Conservation (phyloP, 371 early-diverging fungal genomes). For the Polyrhizophydium stewartii region DNA sequence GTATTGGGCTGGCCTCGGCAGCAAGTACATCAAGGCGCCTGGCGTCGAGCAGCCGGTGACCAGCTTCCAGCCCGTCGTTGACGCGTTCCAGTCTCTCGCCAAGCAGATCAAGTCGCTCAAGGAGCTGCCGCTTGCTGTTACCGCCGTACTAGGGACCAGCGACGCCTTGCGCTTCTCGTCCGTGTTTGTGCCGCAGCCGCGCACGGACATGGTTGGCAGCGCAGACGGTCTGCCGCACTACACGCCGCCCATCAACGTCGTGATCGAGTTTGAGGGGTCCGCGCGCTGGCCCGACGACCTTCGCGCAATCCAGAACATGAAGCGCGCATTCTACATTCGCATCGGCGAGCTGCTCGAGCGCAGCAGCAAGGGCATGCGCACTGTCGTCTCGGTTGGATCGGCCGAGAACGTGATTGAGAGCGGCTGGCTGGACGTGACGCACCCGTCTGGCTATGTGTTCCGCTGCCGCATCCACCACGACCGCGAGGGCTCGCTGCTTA, state of each 20-base stretch:
- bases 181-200: conserved; percentile 75
- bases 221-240: conserved; percentile 12
- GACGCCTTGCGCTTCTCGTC: conserved; percentile 72
- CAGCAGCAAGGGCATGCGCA: conserved; percentile 14
- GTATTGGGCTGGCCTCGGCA: conserved; percentile 69
- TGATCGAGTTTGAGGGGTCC: conserved; percentile 80
- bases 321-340: conserved; percentile 76
- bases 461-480: conserved; percentile 70
- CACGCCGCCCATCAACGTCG: conserved; percentile 52
- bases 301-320: conserved; percentile 82
- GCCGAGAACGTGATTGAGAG: conserved; percentile 38
- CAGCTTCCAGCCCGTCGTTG: conserved; percentile 72
- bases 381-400: conserved; percentile 23
- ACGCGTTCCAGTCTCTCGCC: conserved; percentile 64
- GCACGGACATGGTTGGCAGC: background rate
- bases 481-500: conserved; percentile 62
- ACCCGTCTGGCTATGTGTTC: conserved; percentile 63
- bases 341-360: conserved; percentile 40
- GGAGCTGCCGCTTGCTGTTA: conserved; percentile 69
- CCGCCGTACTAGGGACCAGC: conserved; percentile 60
- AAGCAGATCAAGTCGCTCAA: conserved; percentile 63
- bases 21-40: conserved; percentile 46
- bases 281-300: conserved; percentile 88
- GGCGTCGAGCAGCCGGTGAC: conserved; percentile 8
- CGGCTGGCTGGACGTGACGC: conserved; percentile 66